Conservation (phyloP, 106 monocot species). For the Allium sativum region DNA sequence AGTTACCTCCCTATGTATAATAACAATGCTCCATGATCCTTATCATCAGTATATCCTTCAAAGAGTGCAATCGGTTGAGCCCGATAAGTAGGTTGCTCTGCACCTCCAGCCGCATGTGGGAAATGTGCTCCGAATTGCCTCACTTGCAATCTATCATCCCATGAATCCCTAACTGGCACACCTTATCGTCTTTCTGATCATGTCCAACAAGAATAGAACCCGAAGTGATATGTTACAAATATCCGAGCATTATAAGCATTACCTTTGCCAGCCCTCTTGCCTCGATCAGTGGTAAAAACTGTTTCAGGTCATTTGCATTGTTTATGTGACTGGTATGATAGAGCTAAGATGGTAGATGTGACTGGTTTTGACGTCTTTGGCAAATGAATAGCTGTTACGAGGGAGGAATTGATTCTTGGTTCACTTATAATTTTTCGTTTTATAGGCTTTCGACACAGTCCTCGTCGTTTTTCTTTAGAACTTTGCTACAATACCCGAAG, state of each 20-base stretch:
- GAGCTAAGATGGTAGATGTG: constrained; percentile 5
- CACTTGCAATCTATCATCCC: constrained; percentile 89
- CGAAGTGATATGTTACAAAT: constrained; percentile 96
- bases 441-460: constrained; percentile 60
- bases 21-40: constrained; percentile 99
- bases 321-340: constrained; percentile 48
- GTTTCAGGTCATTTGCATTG: constrained; percentile 80
- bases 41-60: constrained; percentile 92
- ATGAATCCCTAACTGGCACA: constrained; percentile 65
- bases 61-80: constrained; percentile 93
- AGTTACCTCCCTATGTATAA: constrained; percentile 88
- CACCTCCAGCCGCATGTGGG: constrained; percentile 97
- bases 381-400: constrained; percentile 77
- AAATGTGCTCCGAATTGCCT: constrained; percentile 95
- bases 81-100: constrained; percentile 74
- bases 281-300: constrained; percentile 87
- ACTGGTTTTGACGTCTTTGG: constrained; percentile 31
- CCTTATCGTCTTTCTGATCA: constrained; percentile 77
- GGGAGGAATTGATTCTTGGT: constrained; percentile 77
- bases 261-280: constrained; percentile 78
- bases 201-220: constrained; percentile 80
- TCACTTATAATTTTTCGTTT: constrained; percentile 55
- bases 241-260: constrained; percentile 94
- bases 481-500: no score
- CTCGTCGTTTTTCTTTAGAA: no score